Evolutionary conservation across 345 rosid genomes (phyloP), one percentile per base, ranked within the genome.

Genomic region (Eucalyptus albens): DNA sequence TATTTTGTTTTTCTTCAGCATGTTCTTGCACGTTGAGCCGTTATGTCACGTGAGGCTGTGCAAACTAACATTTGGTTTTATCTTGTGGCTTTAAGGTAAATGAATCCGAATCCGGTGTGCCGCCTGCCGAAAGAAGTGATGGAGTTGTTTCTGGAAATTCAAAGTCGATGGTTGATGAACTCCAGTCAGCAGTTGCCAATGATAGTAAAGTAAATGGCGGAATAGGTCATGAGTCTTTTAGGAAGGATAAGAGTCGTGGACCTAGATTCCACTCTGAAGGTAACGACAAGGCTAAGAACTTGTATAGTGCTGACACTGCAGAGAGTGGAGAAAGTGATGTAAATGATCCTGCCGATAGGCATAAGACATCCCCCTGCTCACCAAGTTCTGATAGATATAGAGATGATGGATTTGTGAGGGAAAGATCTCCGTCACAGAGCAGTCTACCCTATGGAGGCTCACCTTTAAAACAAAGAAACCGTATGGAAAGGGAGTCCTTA

Each of bases 371-470:
- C 21, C 91, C 72, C 19, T 86, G 21, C 44, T 96, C 94, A 72
- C 94, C 92, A 11, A 91, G 91, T 69, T 81, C 33, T 87, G 92
- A 92, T 60, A 92, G 93, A 90, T 90, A 90, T 82, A 77, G 56
- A 91, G 94, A 92, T 81, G 94, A 92, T 87, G 90, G 95, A 92
- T 96, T 53, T 92, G 93, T 59, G 51, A 93, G 94, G 92, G 97
- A 93, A 86, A 92, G 94, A 86, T 95, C 98, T 88, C 91, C 87
- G 87, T 94, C 97, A 40, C 91, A 50, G 60, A 92, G 92, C 87
- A 90, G 82, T 72, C 62, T 92, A 87, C 87, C 86, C 55, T 95
- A 92, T 86, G 97, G 94, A 55, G 96, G 94, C 50, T 89, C 89
- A 17, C 51, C 86, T 92, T 69, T 87, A 87, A 92, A 91, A 89